phyloP scores from a whole-genome alignment of 495 filamentous ascomycete species.

The Trichoderma asperelloides region DNA sequence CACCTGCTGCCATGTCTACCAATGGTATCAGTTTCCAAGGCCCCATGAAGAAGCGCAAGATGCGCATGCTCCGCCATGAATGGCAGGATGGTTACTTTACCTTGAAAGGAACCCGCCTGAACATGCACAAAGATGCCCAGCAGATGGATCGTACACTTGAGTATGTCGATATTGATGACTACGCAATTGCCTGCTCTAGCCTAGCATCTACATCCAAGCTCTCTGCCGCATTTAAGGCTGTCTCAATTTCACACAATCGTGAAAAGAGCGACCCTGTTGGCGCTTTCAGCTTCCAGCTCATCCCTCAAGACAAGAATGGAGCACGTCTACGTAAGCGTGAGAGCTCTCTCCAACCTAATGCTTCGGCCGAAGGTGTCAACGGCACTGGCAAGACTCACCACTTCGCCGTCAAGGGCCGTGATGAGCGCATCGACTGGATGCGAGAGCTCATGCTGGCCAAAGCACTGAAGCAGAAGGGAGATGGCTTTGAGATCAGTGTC shows the following conservation, averaged over 20 bases:
- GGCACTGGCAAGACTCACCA: conserved; percentile 82
- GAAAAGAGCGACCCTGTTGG: conserved; percentile 39
- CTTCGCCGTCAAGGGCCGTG: conserved; percentile 77
- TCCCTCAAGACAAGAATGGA: conserved; percentile 57
- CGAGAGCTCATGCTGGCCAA: conserved; percentile 94
- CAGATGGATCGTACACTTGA: conserved; percentile 55
- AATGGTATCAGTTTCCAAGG: conserved; percentile 57
- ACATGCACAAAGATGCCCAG: conserved; percentile 65
- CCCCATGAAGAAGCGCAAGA: conserved; percentile 92
- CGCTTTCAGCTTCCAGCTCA: conserved; percentile 84
- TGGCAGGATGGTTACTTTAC: conserved; percentile 89
- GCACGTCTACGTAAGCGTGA: conserved; percentile 35
- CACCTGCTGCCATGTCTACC: conserved; percentile 41
- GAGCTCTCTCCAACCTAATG: conserved; percentile 21
- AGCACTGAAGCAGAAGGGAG: conserved; percentile 71
- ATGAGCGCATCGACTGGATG: conserved; percentile 98
- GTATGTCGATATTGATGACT: conserved; percentile 89
- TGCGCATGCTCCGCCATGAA: conserved; percentile 79
- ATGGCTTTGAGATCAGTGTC: conserved; percentile 69
- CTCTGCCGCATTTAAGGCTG: conserved; percentile 78
- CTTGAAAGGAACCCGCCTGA: conserved; percentile 72
- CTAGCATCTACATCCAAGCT: conserved; percentile 65
- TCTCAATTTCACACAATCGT: conserved; percentile 50
- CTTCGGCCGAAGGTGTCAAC: conserved; percentile 23
- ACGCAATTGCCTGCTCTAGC: conserved; percentile 82